Evolutionary conservation across 1,139 yeast species (phyloP).

Genomic region (Pichia cactophila): DNA sequence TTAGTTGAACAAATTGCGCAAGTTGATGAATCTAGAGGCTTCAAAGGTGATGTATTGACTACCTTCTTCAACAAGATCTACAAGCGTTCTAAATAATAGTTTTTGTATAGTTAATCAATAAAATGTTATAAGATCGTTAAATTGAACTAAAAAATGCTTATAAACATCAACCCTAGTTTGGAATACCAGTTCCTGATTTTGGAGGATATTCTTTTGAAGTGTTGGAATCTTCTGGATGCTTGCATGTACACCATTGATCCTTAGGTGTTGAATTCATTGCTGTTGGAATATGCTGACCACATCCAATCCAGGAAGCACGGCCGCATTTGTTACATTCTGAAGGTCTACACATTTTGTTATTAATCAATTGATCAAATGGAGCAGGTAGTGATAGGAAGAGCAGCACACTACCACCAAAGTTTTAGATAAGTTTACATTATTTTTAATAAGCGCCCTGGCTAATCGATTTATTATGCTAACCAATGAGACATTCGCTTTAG

Average conservation of each 20-base stretch:
- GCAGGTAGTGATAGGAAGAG: background rate
- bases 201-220: conserved; percentile 28
- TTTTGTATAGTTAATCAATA: background rate
- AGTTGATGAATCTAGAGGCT: conserved; percentile 86
- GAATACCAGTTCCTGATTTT: conserved; percentile 25
- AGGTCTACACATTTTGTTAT: conserved; percentile 23
- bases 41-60: conserved; percentile 77
- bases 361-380: background rate
- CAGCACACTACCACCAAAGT: background rate
- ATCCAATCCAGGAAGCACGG: conserved; percentile 37
- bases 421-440: too few relatives aligned
- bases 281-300: conserved; percentile 38
- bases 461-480: too few relatives aligned
- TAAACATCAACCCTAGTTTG: background rate
- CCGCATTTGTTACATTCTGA: conserved; percentile 20
- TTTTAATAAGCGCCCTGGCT: too few relatives aligned
- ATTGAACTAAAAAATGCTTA: background rate
- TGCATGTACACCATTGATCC: conserved; percentile 31
- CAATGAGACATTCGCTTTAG: too few relatives aligned
- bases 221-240: conserved; percentile 22
- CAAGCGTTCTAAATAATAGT: conserved; percentile 72
- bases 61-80: conserved; percentile 85
- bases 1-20: conserved; percentile 56
- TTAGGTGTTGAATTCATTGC: conserved; percentile 35
- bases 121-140: background rate